These are phyloP conservation scores for Fomitopsis serialis DNA, from an alignment of 768 basidiomycete species.

Conservation along the genomic window DNA sequence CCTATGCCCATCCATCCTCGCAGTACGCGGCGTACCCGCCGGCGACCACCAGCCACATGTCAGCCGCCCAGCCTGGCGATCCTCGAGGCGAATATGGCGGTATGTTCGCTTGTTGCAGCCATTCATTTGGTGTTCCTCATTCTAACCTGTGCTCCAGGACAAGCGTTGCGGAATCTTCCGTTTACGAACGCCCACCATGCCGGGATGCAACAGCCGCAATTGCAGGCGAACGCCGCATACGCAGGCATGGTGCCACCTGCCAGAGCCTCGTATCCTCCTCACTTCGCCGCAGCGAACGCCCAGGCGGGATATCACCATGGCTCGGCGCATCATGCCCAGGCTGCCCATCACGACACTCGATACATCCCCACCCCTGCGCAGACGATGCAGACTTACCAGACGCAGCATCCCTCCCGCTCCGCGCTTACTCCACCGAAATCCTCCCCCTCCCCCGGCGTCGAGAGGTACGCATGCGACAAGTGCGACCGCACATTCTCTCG, in stretches of 20 bases:
- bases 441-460: conserved; percentile 36
- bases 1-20: background rate
- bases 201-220: background rate
- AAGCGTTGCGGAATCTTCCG: conserved; percentile 12
- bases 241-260: background rate
- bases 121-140: background rate
- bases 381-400: conserved; percentile 12
- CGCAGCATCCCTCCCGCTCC: background rate
- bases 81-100: background rate
- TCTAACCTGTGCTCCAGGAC: conserved; percentile 1
- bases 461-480: conserved; percentile 66
- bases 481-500: conserved; percentile 80
- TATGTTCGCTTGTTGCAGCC: background rate
- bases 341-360: conserved; percentile 4
- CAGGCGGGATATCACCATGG: background rate
- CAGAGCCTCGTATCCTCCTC: conserved; percentile 1
- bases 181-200: conserved; percentile 5
- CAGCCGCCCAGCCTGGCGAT: background rate
- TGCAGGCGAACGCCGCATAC: background rate
- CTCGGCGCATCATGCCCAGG: background rate
- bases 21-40: background rate
- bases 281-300: conserved; percentile 2
- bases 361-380: conserved; percentile 18
- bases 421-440: conserved; percentile 1
- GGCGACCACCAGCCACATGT: background rate